A percentile compares a stretch with the other conserved stretches of the same genome.
phyloP scores from a whole-genome alignment of 176 grass and related monocot species.

The Hsuehochloa calcarea region DNA sequence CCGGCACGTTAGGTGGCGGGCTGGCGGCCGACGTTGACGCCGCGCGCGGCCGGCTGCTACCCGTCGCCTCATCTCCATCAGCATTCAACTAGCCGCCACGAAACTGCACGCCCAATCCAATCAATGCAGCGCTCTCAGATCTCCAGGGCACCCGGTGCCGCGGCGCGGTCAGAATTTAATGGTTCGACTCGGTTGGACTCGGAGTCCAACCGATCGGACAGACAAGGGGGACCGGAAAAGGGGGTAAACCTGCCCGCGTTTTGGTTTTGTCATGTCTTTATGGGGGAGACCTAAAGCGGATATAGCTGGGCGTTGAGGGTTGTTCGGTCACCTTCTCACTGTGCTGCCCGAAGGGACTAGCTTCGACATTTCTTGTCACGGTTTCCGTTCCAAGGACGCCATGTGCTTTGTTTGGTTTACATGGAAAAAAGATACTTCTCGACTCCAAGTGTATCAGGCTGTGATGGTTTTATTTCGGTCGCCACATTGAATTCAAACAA shows the following conservation, averaged over 20 bases:
- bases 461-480: neutral
- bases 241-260: neutral
- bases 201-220: neutral
- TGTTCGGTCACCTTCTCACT: constrained; percentile 12
- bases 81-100: neutral
- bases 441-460: neutral
- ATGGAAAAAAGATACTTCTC: neutral
- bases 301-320: constrained; percentile 38
- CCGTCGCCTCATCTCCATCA: neutral
- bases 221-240: neutral
- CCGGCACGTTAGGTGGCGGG: neutral
- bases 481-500: neutral
- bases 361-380: neutral
- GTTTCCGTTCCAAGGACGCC: neutral
- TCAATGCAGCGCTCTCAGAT: constrained; percentile 25
- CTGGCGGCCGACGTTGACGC: neutral
- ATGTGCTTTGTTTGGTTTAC: neutral
- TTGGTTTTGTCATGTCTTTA: constrained; percentile 20
- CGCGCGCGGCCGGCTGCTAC: constrained; percentile 3
- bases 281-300: constrained; percentile 8
- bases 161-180: constrained; percentile 27
- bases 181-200: constrained; percentile 14
- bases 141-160: constrained; percentile 3
- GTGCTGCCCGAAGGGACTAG: neutral
- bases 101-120: constrained; percentile 35